Evolutionary conservation across 257 asterid species (phyloP).

Genomic region (Scutellaria baicalensis): DNA sequence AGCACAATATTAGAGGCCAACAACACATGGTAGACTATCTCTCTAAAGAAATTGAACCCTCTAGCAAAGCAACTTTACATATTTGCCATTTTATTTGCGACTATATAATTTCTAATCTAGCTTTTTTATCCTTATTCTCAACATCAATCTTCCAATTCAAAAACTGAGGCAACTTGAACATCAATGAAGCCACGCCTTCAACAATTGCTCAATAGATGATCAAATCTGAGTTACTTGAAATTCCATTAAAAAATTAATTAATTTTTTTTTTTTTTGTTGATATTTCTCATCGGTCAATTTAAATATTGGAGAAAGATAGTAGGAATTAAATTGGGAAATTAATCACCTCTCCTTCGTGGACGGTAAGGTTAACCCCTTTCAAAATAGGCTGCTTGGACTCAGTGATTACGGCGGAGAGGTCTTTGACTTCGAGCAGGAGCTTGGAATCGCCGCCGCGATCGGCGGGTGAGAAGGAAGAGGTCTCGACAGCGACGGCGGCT

Average conservation of each 20-base stretch:
- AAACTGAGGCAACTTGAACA: neutral
- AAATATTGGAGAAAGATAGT: neutral
- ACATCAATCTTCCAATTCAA: neutral
- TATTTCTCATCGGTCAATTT: neutral
- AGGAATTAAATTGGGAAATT: neutral
- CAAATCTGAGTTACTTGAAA: neutral
- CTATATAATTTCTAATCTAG: neutral
- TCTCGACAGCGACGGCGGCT: constrained; percentile 54
- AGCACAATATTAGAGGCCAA: constrained; percentile 18
- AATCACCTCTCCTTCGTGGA: constrained; percentile 83
- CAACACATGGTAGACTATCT: neutral
- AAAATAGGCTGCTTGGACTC: constrained; percentile 72
- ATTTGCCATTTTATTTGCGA: neutral
- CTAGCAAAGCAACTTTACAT: neutral
- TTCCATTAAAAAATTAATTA: neutral
- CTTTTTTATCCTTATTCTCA: neutral
- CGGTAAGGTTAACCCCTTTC: constrained; percentile 87
- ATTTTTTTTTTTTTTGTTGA: neutral
- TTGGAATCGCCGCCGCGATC: constrained; percentile 32
- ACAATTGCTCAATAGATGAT: neutral
- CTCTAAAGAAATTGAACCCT: neutral
- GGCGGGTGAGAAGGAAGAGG: constrained; percentile 44
- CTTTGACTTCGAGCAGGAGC: constrained; percentile 77
- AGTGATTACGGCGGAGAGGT: constrained; percentile 63
- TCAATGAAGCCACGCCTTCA: neutral